phyloP scores from a whole-genome alignment of 768 basidiomycete genomes.

The Termitomyces sp. region DNA sequence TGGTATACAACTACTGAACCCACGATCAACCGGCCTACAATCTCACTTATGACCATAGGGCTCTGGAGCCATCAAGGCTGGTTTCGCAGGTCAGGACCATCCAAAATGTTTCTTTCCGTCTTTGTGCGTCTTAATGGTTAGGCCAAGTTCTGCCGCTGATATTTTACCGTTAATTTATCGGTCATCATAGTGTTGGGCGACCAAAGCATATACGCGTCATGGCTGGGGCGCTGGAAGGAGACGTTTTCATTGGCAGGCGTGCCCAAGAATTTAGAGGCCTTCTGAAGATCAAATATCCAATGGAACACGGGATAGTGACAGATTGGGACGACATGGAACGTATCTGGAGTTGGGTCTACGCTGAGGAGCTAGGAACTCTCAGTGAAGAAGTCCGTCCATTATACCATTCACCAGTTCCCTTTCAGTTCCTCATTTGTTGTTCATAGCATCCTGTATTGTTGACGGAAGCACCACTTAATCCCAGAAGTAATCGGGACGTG shows the following conservation, averaged over 20 bases:
- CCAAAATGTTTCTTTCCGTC: slow-evolving; percentile 99
- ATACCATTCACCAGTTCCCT: slow-evolving; percentile 8
- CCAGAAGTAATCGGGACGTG: slow-evolving; percentile 91
- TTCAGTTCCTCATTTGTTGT: slow-evolving; percentile 12
- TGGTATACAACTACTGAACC: slow-evolving; percentile 23
- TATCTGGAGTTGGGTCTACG: slow-evolving; percentile 98
- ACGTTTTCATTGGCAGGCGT: slow-evolving; percentile 91
- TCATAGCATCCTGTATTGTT: slow-evolving; percentile 93
- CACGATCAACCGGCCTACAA: slow-evolving; percentile 16
- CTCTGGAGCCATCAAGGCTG: slow-evolving; percentile 97
- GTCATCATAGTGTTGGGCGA: slow-evolving; percentile 71
- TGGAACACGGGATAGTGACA: slow-evolving; percentile 98
- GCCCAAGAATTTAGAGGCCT: slow-evolving; percentile 96
- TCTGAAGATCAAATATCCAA: slow-evolving; percentile 97
- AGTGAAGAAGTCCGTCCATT: slow-evolving; percentile 82
- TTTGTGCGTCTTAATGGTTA: slow-evolving; percentile 69
- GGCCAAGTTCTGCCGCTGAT: slow-evolving; percentile 19
- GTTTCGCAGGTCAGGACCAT: slow-evolving; percentile 98
- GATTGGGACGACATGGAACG: slow-evolving; percentile 99
- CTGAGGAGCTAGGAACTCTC: slow-evolving; percentile 90
- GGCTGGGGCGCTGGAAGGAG: slow-evolving; percentile 95
- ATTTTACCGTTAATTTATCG: slow-evolving; percentile 20
- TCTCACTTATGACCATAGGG: slow-evolving; percentile 51
- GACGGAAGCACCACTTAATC: slow-evolving; percentile 97
- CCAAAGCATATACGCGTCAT: slow-evolving; percentile 98